Percentiles rank a stretch among this genome's conserved stretches.
These are phyloP conservation scores for Diplodia corticola DNA, from an alignment of 2,329 filamentous ascomycete species.

Conservation along the genomic window DNA sequence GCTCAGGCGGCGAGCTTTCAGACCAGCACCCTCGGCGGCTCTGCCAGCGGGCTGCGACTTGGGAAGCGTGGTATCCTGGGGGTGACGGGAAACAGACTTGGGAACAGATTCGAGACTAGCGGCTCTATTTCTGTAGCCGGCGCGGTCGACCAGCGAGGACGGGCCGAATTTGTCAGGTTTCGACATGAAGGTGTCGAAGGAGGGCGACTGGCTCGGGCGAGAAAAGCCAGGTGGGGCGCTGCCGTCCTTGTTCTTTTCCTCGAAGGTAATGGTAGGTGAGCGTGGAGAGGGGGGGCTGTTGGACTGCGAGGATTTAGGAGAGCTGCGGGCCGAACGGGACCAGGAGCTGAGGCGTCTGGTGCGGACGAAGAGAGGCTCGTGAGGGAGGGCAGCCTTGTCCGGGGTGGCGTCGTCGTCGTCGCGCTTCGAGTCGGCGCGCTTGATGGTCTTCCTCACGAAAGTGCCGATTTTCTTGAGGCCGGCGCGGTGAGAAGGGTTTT, in stretches of 20 bases:
- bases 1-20: constrained; percentile 78
- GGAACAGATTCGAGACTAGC: constrained; percentile 40
- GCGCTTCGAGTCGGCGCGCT: constrained; percentile 27
- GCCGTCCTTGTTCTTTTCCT: constrained; percentile 13
- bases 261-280: constrained; percentile 39
- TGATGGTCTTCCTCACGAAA: constrained; percentile 36
- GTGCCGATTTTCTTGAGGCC: constrained; percentile 29
- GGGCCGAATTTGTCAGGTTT: constrained; percentile 14
- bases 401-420: neutral
- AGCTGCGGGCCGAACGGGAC: constrained; percentile 38
- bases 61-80: constrained; percentile 32
- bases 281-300: constrained; percentile 40
- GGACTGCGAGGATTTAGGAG: constrained; percentile 40
- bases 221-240: neutral
- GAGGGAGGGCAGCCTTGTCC: neutral
- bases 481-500: neutral
- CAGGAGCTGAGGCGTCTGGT: constrained; percentile 39
- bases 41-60: constrained; percentile 24
- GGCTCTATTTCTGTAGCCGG: constrained; percentile 30
- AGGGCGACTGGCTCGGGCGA: neutral
- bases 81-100: constrained; percentile 23
- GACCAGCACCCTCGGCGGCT: constrained; percentile 69
- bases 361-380: constrained; percentile 23
- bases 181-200: constrained; percentile 14
- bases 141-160: constrained; percentile 25